Conservation (phyloP, 352 stramenopile species). For the Aphanomyces invadans region DNA sequence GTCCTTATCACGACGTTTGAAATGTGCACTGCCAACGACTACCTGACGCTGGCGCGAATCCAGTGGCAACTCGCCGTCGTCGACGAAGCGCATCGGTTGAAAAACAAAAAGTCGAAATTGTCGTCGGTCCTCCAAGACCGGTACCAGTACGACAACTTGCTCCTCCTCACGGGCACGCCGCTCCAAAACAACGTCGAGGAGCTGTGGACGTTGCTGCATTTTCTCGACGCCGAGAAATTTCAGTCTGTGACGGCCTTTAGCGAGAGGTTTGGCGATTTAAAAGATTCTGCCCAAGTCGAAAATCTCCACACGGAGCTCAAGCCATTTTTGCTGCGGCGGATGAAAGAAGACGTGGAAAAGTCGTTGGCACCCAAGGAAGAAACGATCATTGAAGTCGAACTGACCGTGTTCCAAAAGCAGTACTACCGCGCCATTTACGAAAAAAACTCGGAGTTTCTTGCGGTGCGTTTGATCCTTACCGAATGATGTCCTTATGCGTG, state of each 20-base stretch:
- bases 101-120: conserved; percentile 97
- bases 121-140: conserved; percentile 70
- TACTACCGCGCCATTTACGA: conserved; percentile 91
- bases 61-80: conserved; percentile 96
- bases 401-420: conserved; percentile 86
- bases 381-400: conserved; percentile 87
- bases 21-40: conserved; percentile 92
- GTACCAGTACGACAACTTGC: conserved; percentile 71
- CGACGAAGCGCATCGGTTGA: conserved; percentile 98
- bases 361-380: conserved; percentile 84
- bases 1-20: conserved; percentile 99
- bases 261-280: conserved; percentile 91
- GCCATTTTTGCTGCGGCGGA: conserved; percentile 73
- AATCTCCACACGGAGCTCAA: conserved; percentile 82
- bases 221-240: conserved; percentile 94
- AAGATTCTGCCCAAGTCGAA: conserved; percentile 76
- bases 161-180: conserved; percentile 87
- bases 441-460: conserved; percentile 88
- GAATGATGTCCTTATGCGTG: neutral
- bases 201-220: conserved; percentile 98
- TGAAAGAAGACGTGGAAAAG: conserved; percentile 88
- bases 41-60: conserved; percentile 90
- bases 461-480: conserved; percentile 33
- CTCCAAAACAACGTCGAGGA: conserved; percentile 88
- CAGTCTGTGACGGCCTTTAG: conserved; percentile 90